These are phyloP conservation scores for Syncephalastrum sp. DNA, from an alignment of 371 early-diverging fungal genomes.

Conservation along the genomic window DNA sequence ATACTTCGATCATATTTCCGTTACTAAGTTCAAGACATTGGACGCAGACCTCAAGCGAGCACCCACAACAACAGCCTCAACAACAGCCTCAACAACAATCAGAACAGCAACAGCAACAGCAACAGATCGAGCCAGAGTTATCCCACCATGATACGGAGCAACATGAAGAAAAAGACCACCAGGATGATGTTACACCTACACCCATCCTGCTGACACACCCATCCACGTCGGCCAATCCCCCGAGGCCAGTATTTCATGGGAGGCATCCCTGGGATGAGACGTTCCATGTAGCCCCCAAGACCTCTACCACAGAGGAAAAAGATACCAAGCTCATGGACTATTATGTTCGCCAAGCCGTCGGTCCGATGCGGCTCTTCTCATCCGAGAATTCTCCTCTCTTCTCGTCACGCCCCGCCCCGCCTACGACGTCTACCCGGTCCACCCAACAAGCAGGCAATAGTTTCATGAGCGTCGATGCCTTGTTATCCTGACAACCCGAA, in stretches of 20 bases:
- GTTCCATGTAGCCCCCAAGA: too few species aligned
- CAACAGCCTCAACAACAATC: not conserved
- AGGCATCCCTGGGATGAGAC: too few species aligned
- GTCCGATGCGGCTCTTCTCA: too few species aligned
- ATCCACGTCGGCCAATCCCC: constrained; percentile 3
- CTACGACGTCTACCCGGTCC: not conserved
- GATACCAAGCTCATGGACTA: too few species aligned
- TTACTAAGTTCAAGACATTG: too few species aligned
- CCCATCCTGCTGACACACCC: constrained; percentile 16
- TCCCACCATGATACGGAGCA: too few species aligned
- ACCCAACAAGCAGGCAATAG: constrained; percentile 3
- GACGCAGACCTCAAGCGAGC: too few species aligned
- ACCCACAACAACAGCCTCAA: not conserved
- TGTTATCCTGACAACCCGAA: constrained; percentile 12
- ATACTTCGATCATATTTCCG: too few species aligned
- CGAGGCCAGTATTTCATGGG: constrained; percentile 6
- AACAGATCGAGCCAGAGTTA: not conserved
- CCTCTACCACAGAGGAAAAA: too few species aligned
- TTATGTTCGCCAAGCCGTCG: too few species aligned
- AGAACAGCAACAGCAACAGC: constrained; percentile 2
- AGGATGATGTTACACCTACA: too few species aligned
- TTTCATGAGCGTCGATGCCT: constrained; percentile 19
- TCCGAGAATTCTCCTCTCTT: not conserved
- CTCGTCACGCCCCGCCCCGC: constrained; percentile 1
- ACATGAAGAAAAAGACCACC: too few species aligned